These are phyloP conservation scores for Gracilaria vermiculophylla DNA, from an alignment of 23 red algal species.

Conservation along the genomic window DNA sequence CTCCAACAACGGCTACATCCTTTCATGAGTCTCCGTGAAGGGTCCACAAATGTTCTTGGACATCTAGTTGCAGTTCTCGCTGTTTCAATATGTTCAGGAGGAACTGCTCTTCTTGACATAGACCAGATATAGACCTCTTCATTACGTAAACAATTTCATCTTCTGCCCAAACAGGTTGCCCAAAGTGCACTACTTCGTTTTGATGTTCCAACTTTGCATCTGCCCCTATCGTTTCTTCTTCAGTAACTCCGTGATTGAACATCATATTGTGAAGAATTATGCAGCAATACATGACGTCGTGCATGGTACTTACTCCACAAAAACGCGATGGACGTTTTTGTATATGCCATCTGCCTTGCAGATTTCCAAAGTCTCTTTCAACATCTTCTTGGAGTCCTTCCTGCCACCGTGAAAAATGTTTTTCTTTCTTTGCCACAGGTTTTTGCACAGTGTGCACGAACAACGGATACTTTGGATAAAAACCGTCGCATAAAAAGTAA, in stretches of 20 bases:
- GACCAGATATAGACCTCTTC: slow-evolving; percentile 7
- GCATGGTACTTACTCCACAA: slow-evolving; percentile 12
- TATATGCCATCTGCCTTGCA: no score
- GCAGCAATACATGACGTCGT: neutral
- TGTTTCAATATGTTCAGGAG: neutral
- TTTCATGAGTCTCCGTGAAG: no score
- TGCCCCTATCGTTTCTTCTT: neutral
- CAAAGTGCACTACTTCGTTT: neutral
- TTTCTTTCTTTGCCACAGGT: no score
- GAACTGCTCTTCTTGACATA: neutral
- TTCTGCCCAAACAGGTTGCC: neutral
- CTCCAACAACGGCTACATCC: no score
- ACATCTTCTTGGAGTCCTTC: slow-evolving; percentile 2
- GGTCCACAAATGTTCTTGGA: no score
- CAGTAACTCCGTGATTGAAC: neutral
- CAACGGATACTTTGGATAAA: neutral
- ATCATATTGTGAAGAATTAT: slow-evolving; percentile 60
- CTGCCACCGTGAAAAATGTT: neutral
- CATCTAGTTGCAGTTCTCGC: no score
- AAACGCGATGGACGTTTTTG: no score
- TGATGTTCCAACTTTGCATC: neutral
- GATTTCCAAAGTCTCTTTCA: slow-evolving; percentile 17
- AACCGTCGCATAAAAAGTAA: slow-evolving; percentile 5
- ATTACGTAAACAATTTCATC: neutral
- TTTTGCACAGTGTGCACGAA: neutral